phyloP scores from a whole-genome alignment of 129 eudicot genomes.

The Flaveria robusta region DNA sequence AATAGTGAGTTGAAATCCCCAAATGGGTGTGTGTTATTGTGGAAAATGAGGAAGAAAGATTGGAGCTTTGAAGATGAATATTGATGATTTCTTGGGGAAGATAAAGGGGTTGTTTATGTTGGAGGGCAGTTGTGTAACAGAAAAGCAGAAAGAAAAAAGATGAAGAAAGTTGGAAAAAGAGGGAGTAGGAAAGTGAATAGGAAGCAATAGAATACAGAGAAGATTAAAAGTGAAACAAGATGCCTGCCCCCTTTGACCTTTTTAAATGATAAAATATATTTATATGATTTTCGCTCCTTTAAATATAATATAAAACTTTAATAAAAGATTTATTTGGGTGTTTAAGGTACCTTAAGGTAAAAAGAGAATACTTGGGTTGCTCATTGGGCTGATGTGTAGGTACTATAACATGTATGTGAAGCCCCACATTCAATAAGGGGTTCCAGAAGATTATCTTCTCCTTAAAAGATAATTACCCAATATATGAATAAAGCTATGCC shows the following conservation, averaged over 20 bases:
- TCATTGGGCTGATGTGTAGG: too few relatives aligned
- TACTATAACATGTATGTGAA: too few relatives aligned
- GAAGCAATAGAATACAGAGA: conserved; percentile 26
- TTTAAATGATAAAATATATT: not conserved
- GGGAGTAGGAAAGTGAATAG: conserved; percentile 42
- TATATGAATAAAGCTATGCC: too few relatives aligned
- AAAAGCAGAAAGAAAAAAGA: conserved; percentile 38
- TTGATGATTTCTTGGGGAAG: conserved; percentile 24
- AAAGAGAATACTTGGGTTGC: too few relatives aligned
- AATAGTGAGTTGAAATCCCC: conserved; percentile 13
- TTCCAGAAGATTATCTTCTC: too few relatives aligned
- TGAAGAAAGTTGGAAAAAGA: conserved; percentile 34
- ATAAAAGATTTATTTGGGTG: too few relatives aligned
- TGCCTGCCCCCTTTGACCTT: not conserved
- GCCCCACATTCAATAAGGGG: too few relatives aligned
- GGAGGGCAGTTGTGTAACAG: conserved; percentile 40
- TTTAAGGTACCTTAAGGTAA: too few relatives aligned
- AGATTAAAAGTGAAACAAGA: conserved; percentile 25
- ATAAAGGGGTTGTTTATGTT: conserved; percentile 18
- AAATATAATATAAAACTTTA: too few relatives aligned
- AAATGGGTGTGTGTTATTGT: conserved; percentile 32
- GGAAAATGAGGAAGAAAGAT: conserved; percentile 29
- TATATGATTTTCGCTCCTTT: not conserved
- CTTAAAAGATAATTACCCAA: too few relatives aligned
- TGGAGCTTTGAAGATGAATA: conserved; percentile 20